phyloP scores from a whole-genome alignment of 306 rosid genomes.

The Neltuma alba region DNA sequence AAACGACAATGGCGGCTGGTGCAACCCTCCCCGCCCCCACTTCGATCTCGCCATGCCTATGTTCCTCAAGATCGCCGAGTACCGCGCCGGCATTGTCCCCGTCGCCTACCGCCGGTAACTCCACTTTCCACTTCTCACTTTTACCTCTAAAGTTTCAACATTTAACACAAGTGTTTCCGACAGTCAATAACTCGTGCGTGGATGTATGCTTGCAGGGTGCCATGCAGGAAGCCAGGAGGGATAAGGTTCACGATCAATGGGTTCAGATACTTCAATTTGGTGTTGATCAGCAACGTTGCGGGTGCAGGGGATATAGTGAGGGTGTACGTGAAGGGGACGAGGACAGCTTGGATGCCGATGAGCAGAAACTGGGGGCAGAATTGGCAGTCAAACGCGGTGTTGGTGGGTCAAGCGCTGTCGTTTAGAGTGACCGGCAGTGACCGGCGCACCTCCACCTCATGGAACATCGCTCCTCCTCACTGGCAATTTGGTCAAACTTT shows the following conservation, averaged over 20 bases:
- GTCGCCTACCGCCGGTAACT: conserved; percentile 81
- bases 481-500: conserved; percentile 99
- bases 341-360: conserved; percentile 80
- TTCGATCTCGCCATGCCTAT: conserved; percentile 99
- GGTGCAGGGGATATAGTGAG: conserved; percentile 93
- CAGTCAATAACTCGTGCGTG: background rate
- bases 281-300: conserved; percentile 85
- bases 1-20: conserved; percentile 97
- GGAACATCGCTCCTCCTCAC: conserved; percentile 76
- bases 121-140: background rate
- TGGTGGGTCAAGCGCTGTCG: conserved; percentile 81
- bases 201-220: conserved; percentile 59
- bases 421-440: conserved; percentile 85
- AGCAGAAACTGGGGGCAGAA: conserved; percentile 99
- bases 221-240: conserved; percentile 93
- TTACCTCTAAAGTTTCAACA: background rate
- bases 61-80: conserved; percentile 96
- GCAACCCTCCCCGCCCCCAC: conserved; percentile 97
- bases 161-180: background rate
- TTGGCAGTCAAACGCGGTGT: conserved; percentile 92
- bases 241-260: conserved; percentile 84
- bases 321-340: conserved; percentile 73
- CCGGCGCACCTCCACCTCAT: conserved; percentile 83
- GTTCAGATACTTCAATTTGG: conserved; percentile 88
- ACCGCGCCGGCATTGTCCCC: conserved; percentile 98